These are phyloP conservation scores for Brettanomyces nanus DNA, from an alignment of 805 yeast genomes.

Conservation along the genomic window DNA sequence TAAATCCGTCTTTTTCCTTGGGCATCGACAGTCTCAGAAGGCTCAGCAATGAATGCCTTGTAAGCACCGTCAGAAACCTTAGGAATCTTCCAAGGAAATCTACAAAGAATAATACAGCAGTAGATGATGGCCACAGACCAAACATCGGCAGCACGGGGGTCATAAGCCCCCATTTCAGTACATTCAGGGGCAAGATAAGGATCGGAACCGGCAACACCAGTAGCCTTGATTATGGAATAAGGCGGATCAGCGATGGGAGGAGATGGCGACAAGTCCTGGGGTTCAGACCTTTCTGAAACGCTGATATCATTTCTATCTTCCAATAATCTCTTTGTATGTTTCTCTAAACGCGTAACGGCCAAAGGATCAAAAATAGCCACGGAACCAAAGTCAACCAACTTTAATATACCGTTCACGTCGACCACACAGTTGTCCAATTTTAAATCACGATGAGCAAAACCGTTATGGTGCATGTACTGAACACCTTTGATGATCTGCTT, in stretches of 20 bases:
- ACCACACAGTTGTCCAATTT: conserved; percentile 93
- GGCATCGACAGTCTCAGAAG: conserved; percentile 19
- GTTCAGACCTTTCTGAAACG: not conserved
- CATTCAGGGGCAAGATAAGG: conserved; percentile 96
- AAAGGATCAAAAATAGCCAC: conserved; percentile 62
- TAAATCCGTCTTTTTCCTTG: conserved; percentile 16
- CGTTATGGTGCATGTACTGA: conserved; percentile 64
- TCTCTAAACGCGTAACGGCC: conserved; percentile 21
- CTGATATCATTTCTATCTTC: not conserved
- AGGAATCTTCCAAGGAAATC: conserved; percentile 98
- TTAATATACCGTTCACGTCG: conserved; percentile 61
- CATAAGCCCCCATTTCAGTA: conserved; percentile 47
- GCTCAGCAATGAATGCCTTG: conserved; percentile 44
- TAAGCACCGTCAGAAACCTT: conserved; percentile 65
- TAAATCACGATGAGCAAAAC: conserved; percentile 88
- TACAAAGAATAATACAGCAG: conserved; percentile 78
- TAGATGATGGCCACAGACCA: conserved; percentile 93
- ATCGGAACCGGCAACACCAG: conserved; percentile 91
- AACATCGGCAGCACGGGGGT: conserved; percentile 80
- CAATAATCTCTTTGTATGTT: not conserved
- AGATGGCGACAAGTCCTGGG: not conserved
- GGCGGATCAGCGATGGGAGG: not conserved
- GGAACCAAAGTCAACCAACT: conserved; percentile 89
- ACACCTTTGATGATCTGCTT: conserved; percentile 76
- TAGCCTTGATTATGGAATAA: conserved; percentile 44